A percentile compares a stretch with the other conserved stretches of the same genome.
Evolutionary conservation across 208 protist species (phyloP).

Genomic region (Phytomonas sp.): DNA sequence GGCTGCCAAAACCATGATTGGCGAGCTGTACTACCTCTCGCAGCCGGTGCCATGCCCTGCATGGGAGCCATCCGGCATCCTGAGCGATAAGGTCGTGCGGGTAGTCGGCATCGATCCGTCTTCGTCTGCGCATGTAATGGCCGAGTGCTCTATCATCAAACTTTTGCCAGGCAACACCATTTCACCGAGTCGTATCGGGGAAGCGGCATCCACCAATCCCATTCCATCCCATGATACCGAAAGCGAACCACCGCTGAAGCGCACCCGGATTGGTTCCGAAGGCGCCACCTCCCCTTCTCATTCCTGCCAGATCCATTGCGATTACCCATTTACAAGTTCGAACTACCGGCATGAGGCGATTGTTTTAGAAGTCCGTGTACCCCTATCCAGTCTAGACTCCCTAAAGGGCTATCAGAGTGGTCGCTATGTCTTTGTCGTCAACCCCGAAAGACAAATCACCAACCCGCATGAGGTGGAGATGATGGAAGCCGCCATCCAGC

Average conservation of each 20-base stretch:
- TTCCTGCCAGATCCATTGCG: neutral
- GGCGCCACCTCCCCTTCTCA: neutral
- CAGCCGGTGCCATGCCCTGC: conserved; percentile 41
- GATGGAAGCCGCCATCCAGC: conserved; percentile 29
- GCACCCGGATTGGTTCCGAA: neutral
- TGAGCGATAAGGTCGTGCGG: conserved; percentile 65
- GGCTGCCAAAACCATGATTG: conserved; percentile 31
- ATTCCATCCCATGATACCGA: neutral
- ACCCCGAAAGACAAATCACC: conserved; percentile 47
- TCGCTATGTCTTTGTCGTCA: conserved; percentile 56
- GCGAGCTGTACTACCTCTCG: conserved; percentile 50
- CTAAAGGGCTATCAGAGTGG: conserved; percentile 41
- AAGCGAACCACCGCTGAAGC: neutral
- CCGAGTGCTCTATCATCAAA: conserved; percentile 34
- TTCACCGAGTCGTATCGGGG: neutral
- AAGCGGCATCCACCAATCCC: neutral
- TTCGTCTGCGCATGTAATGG: conserved; percentile 36
- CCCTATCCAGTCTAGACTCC: conserved; percentile 45
- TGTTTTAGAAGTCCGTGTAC: conserved; percentile 28
- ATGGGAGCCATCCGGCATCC: neutral
- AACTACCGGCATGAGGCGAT: conserved; percentile 8
- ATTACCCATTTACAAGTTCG: neutral
- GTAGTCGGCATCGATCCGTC: conserved; percentile 48
- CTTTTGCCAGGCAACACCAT: conserved; percentile 8
- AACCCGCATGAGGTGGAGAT: conserved; percentile 45